phyloP scores from a whole-genome alignment of 352 stramenopile species.

The Phytophthora sp. region DNA sequence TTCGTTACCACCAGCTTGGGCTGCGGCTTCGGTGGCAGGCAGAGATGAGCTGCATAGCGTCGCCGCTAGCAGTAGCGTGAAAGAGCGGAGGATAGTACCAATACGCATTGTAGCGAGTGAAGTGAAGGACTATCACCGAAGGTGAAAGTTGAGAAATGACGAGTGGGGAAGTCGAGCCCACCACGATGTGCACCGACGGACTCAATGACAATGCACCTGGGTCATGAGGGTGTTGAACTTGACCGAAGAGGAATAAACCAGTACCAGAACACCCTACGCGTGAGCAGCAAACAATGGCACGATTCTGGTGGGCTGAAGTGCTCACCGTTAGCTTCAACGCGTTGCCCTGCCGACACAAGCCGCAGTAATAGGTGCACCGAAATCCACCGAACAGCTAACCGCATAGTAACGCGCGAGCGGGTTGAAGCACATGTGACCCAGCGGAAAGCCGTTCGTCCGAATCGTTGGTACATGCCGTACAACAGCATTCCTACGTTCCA shows the following conservation, averaged over 20 bases:
- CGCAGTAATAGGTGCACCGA: constrained; percentile 3
- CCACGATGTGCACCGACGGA: neutral
- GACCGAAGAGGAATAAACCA: neutral
- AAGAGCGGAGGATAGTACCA: constrained; percentile 2
- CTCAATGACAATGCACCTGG: neutral
- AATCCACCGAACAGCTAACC: constrained; percentile 3
- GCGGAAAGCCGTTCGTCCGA: neutral
- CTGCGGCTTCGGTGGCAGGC: neutral
- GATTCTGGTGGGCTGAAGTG: neutral
- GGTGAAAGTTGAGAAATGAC: constrained; percentile 27
- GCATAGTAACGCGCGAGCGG: neutral
- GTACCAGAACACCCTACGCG: neutral
- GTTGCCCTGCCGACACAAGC: neutral
- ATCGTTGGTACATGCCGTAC: too few species aligned
- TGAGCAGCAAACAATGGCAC: constrained; percentile 4
- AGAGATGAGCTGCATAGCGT: constrained; percentile 7
- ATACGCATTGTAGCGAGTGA: constrained; percentile 12
- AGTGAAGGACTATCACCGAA: constrained; percentile 9
- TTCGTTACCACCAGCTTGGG: constrained; percentile 38
- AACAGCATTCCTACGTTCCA: too few species aligned
- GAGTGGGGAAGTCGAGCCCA: constrained; percentile 11
- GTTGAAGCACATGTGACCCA: too few species aligned
- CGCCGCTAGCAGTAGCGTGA: constrained; percentile 8
- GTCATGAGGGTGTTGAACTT: constrained; percentile 4
- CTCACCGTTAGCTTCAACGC: neutral